Conservation (phyloP, 306 rosid genomes). For the Prunus salicina region DNA sequence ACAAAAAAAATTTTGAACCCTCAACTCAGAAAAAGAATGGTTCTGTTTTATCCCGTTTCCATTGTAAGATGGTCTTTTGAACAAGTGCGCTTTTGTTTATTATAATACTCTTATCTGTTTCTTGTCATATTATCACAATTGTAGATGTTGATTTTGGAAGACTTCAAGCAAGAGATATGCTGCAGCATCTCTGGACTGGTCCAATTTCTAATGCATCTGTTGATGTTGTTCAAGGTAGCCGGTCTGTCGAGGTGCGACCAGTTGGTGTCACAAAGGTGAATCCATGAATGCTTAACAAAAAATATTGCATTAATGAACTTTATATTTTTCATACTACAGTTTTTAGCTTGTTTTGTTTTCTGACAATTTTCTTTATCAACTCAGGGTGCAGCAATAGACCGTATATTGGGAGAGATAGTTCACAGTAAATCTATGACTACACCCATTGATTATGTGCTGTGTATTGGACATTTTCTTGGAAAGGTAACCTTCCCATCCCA, state of each 20-base stretch:
- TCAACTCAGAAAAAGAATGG: background rate
- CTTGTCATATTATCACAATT: constrained; percentile 20
- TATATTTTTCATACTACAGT: constrained; percentile 16
- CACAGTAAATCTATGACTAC: constrained; percentile 89
- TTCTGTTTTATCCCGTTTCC: background rate
- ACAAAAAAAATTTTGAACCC: background rate
- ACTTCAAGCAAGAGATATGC: constrained; percentile 94
- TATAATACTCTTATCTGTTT: constrained; percentile 12
- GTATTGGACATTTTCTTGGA: constrained; percentile 91
- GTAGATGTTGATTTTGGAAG: constrained; percentile 86
- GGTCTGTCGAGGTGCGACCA: constrained; percentile 94
- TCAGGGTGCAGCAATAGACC: constrained; percentile 98
- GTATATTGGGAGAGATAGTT: constrained; percentile 92
- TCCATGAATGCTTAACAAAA: constrained; percentile 4
- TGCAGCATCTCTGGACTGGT: constrained; percentile 98
- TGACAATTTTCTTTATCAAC: background rate
- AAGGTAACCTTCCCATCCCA: constrained; percentile 50
- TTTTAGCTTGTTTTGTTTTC: background rate
- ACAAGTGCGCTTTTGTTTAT: background rate
- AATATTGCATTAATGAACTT: constrained; percentile 4
- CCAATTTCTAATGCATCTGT: constrained; percentile 93
- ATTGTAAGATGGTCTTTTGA: background rate
- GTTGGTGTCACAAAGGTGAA: constrained; percentile 90
- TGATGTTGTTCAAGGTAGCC: constrained; percentile 96
- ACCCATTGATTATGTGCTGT: constrained; percentile 87